Evolutionary conservation across 352 stramenopile genomes (phyloP).

Genomic region (Phytophthora tubulina): DNA sequence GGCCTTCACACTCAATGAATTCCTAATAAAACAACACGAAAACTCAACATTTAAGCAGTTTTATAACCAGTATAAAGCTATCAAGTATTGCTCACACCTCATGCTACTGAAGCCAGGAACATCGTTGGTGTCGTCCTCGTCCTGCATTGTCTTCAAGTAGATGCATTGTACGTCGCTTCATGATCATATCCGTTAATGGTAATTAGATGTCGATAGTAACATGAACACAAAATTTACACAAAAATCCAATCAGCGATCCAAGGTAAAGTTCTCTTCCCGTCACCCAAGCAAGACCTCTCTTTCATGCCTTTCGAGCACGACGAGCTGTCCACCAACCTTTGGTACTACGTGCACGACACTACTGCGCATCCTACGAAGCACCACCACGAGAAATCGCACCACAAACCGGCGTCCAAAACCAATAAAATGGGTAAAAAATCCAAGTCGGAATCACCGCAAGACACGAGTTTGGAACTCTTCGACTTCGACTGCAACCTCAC

Average conservation of each 20-base stretch:
- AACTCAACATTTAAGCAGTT: background rate
- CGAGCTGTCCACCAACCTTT: constrained; percentile 41
- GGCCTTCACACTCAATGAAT: constrained; percentile 34
- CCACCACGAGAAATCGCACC: constrained; percentile 23
- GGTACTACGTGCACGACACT: constrained; percentile 42
- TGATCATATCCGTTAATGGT: constrained; percentile 9
- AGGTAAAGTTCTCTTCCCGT: background rate
- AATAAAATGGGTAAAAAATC: constrained; percentile 17
- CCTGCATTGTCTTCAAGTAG: constrained; percentile 16
- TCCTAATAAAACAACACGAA: constrained; percentile 22
- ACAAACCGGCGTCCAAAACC: constrained; percentile 10
- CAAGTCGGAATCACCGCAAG: background rate
- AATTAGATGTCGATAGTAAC: background rate
- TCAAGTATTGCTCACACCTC: constrained; percentile 28
- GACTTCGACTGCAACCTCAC: constrained; percentile 90
- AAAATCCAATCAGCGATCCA: background rate
- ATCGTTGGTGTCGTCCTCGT: constrained; percentile 26
- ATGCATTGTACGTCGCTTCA: constrained; percentile 13
- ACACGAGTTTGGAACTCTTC: constrained; percentile 51
- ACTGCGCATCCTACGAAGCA: constrained; percentile 8
- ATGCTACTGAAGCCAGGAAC: constrained; percentile 48
- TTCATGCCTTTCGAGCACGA: constrained; percentile 20
- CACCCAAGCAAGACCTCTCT: background rate
- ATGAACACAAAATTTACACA: background rate
- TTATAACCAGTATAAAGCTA: background rate